A percentile compares a stretch with the other conserved stretches of the same genome.
phyloP scores from a whole-genome alignment of 1,139 yeast species.

The Pichia sp. region DNA sequence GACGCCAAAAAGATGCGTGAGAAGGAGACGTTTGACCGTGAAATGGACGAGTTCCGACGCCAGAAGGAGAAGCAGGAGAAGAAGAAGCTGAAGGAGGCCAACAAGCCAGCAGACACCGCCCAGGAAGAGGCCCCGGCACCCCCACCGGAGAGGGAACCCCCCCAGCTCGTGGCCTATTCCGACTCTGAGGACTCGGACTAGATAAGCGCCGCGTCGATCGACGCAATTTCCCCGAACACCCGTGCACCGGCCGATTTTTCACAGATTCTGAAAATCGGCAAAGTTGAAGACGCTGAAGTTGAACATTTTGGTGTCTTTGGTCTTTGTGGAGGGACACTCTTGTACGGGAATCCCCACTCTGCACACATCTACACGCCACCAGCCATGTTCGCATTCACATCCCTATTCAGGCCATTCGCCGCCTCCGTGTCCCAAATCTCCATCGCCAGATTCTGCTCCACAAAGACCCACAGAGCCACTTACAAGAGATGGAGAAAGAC shows the following conservation, averaged over 20 bases:
- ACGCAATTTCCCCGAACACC: background rate
- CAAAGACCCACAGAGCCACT: constrained; percentile 73
- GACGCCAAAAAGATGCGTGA: constrained; percentile 14
- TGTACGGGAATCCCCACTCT: no score
- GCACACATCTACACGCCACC: no score
- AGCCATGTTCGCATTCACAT: constrained; percentile 5
- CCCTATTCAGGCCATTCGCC: constrained; percentile 8
- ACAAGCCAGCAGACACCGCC: background rate
- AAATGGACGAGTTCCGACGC: constrained; percentile 18
- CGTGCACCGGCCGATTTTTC: constrained; percentile 1
- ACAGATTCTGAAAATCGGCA: no score
- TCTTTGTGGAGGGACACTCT: background rate
- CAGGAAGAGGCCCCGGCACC: background rate
- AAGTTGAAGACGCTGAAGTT: no score
- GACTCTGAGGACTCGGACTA: constrained; percentile 12
- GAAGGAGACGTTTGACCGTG: constrained; percentile 17
- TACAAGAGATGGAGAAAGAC: constrained; percentile 82
- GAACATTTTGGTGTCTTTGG: no score
- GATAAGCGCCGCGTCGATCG: background rate
- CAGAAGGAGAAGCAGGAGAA: background rate
- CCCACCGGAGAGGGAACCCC: background rate
- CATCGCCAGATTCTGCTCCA: constrained; percentile 37
- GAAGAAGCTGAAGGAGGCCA: background rate
- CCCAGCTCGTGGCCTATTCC: constrained; percentile 5
- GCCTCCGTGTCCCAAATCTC: constrained; percentile 10